Conservation (phyloP, 2,329 filamentous ascomycete species). For the Ramularia collo-cygni region DNA sequence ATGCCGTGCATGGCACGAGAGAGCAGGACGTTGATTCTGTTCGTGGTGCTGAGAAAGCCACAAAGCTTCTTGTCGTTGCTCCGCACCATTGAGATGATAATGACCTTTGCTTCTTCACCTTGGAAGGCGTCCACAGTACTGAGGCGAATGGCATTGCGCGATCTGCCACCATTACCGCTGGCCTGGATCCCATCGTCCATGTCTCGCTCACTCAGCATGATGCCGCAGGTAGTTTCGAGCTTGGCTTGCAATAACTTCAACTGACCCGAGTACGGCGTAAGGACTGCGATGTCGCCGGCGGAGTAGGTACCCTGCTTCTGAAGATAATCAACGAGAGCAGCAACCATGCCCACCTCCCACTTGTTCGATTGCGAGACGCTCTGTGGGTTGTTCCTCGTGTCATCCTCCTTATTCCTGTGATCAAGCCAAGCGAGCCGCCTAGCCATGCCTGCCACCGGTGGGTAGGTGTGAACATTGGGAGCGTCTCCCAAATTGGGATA, state of each 20-base stretch:
- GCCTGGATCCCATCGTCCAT: slow-evolving; percentile 41
- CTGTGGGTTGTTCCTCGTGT: slow-evolving; percentile 10
- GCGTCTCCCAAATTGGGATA: slow-evolving; percentile 52
- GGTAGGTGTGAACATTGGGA: slow-evolving; percentile 26
- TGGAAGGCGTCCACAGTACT: slow-evolving; percentile 57
- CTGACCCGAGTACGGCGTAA: slow-evolving; percentile 60
- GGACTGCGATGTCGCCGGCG: slow-evolving; percentile 57
- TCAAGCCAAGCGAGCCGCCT: slow-evolving; percentile 54
- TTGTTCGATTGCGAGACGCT: slow-evolving; percentile 44
- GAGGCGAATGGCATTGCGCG: slow-evolving; percentile 23
- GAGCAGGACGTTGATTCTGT: slow-evolving; percentile 63
- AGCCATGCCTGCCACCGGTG: slow-evolving; percentile 47
- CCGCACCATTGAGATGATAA: slow-evolving; percentile 63
- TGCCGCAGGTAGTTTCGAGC: slow-evolving; percentile 48
- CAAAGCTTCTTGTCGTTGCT: slow-evolving; percentile 53
- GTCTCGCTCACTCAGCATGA: slow-evolving; percentile 58
- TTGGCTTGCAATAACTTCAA: slow-evolving; percentile 43
- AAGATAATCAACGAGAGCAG: slow-evolving; percentile 56
- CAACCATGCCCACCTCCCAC: slow-evolving; percentile 58
- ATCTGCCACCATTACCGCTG: slow-evolving; percentile 16
- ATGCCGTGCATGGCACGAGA: slow-evolving; percentile 62
- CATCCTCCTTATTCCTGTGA: slow-evolving; percentile 44
- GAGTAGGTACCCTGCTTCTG: slow-evolving; percentile 56
- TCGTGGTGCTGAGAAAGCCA: slow-evolving; percentile 61
- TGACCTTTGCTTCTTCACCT: slow-evolving; percentile 65